Base-by-base conservation (phyloP, 2,329 filamentous ascomycete genomes). In the Claviceps arundinis region DNA sequence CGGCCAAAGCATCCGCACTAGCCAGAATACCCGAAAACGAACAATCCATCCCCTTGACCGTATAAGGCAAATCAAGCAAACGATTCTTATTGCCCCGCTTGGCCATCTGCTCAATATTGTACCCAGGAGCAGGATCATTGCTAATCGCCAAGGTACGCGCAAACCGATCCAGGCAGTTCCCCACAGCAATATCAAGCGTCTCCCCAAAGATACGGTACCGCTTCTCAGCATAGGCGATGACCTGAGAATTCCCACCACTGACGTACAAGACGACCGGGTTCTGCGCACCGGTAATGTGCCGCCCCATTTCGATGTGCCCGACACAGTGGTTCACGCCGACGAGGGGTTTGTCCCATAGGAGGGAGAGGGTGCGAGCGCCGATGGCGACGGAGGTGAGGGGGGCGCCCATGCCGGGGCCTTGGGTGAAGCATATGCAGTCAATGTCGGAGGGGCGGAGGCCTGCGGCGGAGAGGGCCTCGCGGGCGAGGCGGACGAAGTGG, bases 21-120 rank as follows among this genome's bases (percentile, higher is more conserved):
- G 87, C 88, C 30, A 98, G 73, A 57, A 98, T 95, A 2, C 93
- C 93, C 2, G 87, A 90, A 69, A 98, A 97, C 24, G 87, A 93
- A 62, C 89, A 95, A 67, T 98, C 93, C 93, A 98, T 98, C 50
- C 93, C 93, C 70, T 98, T 98, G 57, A 98, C 93, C 2, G 90
- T 82, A 64, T 98, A 98, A 2, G 93, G 93, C 30, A 98, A 73
- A 59, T 97, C 91, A 17, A 97, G 74, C 41, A 98, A 72, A 22
- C 75, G 79, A 1, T 80, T 17, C 11, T 16, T 17, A 9, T 19
- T 80, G 51, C 83, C 82, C 67, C 85, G 84, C 59, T 77, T 78
- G 55, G 93, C 93, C 48, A 97, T 73, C 70, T 95, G 88, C 73
- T 98, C 93, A 60, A 98, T 96, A 65, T 98, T 98, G 70, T 97